Evolutionary conservation across 805 yeast species (phyloP).

Genomic region (Lipomyces mesembrius): DNA sequence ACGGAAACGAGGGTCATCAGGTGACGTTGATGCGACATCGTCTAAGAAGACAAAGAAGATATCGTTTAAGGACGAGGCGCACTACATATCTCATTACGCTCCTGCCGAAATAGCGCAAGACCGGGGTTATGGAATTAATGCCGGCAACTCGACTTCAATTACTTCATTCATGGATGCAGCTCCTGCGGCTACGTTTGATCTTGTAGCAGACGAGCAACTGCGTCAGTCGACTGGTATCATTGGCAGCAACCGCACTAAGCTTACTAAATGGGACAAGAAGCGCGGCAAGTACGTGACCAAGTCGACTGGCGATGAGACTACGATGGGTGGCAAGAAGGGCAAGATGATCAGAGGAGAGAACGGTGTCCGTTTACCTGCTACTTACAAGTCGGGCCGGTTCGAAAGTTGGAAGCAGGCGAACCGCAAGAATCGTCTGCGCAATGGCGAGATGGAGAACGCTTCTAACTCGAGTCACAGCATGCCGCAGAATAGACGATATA

Average conservation of each 20-base stretch:
- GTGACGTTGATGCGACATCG: neutral
- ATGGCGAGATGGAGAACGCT: slow-evolving; percentile 46
- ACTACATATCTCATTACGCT: slow-evolving; percentile 87
- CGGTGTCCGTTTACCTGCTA: slow-evolving; percentile 90
- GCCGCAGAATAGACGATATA: slow-evolving; percentile 50
- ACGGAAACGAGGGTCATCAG: slow-evolving; percentile 20
- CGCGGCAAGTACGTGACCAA: slow-evolving; percentile 48
- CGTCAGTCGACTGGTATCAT: slow-evolving; percentile 25
- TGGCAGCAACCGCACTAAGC: slow-evolving; percentile 34
- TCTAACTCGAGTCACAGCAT: slow-evolving; percentile 36
- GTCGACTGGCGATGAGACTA: slow-evolving; percentile 28
- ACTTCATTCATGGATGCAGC: slow-evolving; percentile 82
- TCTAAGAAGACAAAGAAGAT: slow-evolving; percentile 49
- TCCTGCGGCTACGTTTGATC: slow-evolving; percentile 81
- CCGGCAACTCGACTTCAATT: slow-evolving; percentile 34
- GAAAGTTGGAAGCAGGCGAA: slow-evolving; percentile 76
- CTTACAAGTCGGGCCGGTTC: slow-evolving; percentile 85
- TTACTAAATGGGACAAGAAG: slow-evolving; percentile 61
- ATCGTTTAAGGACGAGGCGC: slow-evolving; percentile 74
- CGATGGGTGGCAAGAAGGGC: slow-evolving; percentile 36
- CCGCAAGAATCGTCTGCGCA: slow-evolving; percentile 42
- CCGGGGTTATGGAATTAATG: slow-evolving; percentile 61
- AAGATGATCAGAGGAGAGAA: slow-evolving; percentile 93
- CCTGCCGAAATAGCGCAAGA: slow-evolving; percentile 81
- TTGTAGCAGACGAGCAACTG: slow-evolving; percentile 65